Evolutionary conservation across 108 stramenopile genomes (phyloP).

Genomic region (Fistulifera solaris): DNA sequence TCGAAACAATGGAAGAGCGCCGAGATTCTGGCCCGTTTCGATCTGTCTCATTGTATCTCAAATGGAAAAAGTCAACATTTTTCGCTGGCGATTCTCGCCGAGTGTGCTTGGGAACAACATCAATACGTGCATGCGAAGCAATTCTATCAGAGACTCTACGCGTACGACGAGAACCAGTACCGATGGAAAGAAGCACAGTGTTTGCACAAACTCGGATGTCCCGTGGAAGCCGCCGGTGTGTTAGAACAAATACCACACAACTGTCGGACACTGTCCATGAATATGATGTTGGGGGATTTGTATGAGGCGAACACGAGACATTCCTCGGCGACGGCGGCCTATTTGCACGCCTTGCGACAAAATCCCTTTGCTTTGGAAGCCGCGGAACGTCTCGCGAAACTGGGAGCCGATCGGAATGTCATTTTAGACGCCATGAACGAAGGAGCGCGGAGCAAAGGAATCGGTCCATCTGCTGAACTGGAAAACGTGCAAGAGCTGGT

Average conservation of each 20-base stretch:
- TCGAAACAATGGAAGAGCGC: slow-evolving; percentile 20
- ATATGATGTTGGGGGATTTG: slow-evolving; percentile 63
- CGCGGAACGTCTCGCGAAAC: slow-evolving; percentile 32
- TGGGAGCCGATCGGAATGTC: slow-evolving; percentile 28
- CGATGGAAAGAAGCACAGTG: slow-evolving; percentile 75
- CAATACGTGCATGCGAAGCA: slow-evolving; percentile 48
- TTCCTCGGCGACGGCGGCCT: slow-evolving; percentile 40
- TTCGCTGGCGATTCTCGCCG: slow-evolving; percentile 43
- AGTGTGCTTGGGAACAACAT: slow-evolving; percentile 44
- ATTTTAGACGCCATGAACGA: slow-evolving; percentile 33
- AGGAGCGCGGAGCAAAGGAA: slow-evolving; percentile 12
- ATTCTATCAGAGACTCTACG: slow-evolving; percentile 47
- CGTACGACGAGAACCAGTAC: slow-evolving; percentile 16
- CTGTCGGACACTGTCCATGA: slow-evolving; percentile 34
- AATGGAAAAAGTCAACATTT: slow-evolving; percentile 33
- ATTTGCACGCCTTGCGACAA: slow-evolving; percentile 35
- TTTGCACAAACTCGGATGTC: slow-evolving; percentile 43
- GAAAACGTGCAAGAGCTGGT: slow-evolving; percentile 20
- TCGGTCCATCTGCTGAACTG: slow-evolving; percentile 1
- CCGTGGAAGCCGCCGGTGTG: slow-evolving; percentile 63
- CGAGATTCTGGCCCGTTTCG: slow-evolving; percentile 60
- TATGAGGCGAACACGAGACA: slow-evolving; percentile 38
- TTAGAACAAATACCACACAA: slow-evolving; percentile 47
- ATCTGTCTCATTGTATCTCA: slow-evolving; percentile 32
- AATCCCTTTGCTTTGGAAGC: slow-evolving; percentile 74